These are phyloP conservation scores for Elaeagnus macrophylla DNA, from an alignment of 306 rosid species.

Conservation along the genomic window DNA sequence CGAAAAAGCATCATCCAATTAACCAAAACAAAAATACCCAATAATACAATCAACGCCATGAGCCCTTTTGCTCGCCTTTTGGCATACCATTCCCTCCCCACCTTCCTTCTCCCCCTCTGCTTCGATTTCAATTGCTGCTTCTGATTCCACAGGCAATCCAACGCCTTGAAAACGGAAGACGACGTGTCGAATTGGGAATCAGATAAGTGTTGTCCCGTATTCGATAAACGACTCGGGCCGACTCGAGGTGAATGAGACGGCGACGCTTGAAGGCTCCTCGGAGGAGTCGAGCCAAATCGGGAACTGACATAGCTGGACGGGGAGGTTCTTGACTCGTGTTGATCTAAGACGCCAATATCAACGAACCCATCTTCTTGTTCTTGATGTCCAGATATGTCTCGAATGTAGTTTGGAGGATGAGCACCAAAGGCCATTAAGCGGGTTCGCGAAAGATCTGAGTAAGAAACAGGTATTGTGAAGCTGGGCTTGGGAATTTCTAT, in stretches of 20 bases:
- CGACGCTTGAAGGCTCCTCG: conserved; percentile 44
- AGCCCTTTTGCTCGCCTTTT: conserved; percentile 50
- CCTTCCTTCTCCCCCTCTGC: conserved; percentile 27
- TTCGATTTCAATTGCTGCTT: conserved; percentile 16
- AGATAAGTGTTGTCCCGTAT: conserved; percentile 25
- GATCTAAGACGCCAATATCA: conserved; percentile 21
- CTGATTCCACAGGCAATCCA: conserved; percentile 17
- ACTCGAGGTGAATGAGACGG: conserved; percentile 47
- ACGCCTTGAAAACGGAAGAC: conserved; percentile 9
- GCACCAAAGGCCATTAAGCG: conserved; percentile 26
- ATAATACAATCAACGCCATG: conserved; percentile 38
- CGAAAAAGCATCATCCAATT: conserved; percentile 65
- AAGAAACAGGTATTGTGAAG: background rate
- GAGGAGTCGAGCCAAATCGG: conserved; percentile 30
- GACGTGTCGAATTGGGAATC: conserved; percentile 19
- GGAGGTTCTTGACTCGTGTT: conserved; percentile 25
- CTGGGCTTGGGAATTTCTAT: background rate
- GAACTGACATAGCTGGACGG: conserved; percentile 27
- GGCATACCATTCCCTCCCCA: conserved; percentile 39
- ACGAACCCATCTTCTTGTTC: conserved; percentile 6
- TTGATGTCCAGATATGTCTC: background rate
- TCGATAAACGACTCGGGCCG: conserved; percentile 53
- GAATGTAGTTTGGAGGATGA: conserved; percentile 12
- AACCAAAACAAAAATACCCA: conserved; percentile 41
- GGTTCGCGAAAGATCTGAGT: conserved; percentile 21